Evolutionary conservation across 2,329 filamentous ascomycete species (phyloP).

Genomic region (Macroventuria anomochaeta): DNA sequence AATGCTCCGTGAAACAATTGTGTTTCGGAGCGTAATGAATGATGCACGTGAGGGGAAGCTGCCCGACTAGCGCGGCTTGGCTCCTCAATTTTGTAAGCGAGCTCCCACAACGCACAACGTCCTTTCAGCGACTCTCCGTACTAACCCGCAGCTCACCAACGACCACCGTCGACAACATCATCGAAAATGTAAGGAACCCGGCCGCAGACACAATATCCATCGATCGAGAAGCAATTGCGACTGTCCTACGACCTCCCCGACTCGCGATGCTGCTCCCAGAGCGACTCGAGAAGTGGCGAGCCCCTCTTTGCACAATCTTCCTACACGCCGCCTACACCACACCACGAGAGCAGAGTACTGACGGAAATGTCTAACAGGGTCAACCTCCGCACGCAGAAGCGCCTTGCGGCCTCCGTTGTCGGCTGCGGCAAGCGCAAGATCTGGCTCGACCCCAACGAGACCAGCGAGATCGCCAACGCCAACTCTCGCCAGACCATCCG

Average conservation of each 20-base stretch:
- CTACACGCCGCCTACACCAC: constrained; percentile 26
- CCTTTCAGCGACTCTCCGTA: constrained; percentile 10
- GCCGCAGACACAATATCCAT: constrained; percentile 22
- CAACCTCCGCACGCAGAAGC: constrained; percentile 99
- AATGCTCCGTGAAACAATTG: background rate
- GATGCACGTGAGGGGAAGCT: constrained; percentile 12
- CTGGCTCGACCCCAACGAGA: constrained; percentile 99
- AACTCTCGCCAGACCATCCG: constrained; percentile 99
- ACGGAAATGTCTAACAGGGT: constrained; percentile 69
- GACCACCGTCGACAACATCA: constrained; percentile 49
- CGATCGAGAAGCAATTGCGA: constrained; percentile 29
- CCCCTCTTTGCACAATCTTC: constrained; percentile 42
- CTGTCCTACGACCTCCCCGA: constrained; percentile 24
- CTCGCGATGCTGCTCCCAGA: constrained; percentile 31
- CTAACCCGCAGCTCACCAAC: constrained; percentile 35
- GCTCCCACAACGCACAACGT: constrained; percentile 21
- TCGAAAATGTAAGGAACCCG: constrained; percentile 52
- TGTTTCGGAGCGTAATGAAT: constrained; percentile 14
- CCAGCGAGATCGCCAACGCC: constrained; percentile 99
- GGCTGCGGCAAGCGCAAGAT: constrained; percentile 99
- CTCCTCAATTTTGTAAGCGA: background rate
- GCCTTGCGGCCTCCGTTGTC: constrained; percentile 97
- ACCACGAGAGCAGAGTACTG: constrained; percentile 35
- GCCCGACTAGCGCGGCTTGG: constrained; percentile 14
- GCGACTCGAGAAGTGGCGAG: constrained; percentile 41